Evolutionary conservation across 305 asterid genomes (phyloP).

Genomic region (Fraxinus xanthoxyloides): DNA sequence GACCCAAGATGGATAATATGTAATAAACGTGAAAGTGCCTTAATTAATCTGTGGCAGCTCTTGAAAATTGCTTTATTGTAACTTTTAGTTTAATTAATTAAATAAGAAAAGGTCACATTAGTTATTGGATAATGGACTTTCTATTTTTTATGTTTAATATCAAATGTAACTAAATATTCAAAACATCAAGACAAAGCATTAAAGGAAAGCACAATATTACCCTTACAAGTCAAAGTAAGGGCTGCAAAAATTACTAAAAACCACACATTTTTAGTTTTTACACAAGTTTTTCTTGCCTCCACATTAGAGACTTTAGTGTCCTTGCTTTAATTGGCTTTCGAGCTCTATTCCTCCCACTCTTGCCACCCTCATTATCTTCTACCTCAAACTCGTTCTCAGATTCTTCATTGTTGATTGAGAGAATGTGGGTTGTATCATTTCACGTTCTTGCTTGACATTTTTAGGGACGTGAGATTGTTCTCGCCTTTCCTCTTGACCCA

Average conservation of each 20-base stretch:
- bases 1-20: too few species aligned
- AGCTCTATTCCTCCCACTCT: conserved; percentile 36
- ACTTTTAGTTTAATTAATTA: too few species aligned
- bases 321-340: conserved; percentile 74
- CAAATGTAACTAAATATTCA: not conserved
- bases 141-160: too few species aligned
- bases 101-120: not conserved
- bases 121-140: not conserved
- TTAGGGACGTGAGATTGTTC: not conserved
- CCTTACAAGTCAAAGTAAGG: conserved; percentile 21
- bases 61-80: too few species aligned
- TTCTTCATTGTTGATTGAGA: not conserved
- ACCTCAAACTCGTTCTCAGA: not conserved
- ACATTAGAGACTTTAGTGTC: conserved; percentile 63
- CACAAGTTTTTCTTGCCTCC: not conserved
- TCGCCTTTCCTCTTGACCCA: conserved; percentile 24
- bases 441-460: not conserved
- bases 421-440: not conserved
- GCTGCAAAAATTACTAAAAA: not conserved
- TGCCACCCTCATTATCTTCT: not conserved
- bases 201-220: not conserved
- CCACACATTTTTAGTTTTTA: conserved; percentile 13
- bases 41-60: too few species aligned
- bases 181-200: not conserved
- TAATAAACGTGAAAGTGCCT: too few species aligned